Evolutionary conservation across 441 rosid species (phyloP).

Genomic region (Mallotus repandus): DNA sequence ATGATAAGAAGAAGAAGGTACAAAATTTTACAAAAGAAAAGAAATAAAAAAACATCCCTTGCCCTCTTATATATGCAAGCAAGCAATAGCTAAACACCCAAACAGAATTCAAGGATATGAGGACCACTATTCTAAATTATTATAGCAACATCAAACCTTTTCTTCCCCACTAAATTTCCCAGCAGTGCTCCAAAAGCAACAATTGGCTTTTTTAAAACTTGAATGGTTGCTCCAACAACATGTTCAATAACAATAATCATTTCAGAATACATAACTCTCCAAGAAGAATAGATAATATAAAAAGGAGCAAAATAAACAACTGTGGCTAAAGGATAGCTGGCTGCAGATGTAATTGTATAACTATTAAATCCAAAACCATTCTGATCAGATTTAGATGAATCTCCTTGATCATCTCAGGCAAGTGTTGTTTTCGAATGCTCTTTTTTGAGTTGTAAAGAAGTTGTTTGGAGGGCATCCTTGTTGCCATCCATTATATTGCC

Average conservation of each 20-base stretch:
- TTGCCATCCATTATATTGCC: conserved; percentile 11
- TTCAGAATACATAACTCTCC: conserved; percentile 16
- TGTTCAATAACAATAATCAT: conserved; percentile 28
- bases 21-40: background rate
- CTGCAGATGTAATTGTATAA: conserved; percentile 17
- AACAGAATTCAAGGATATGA: background rate
- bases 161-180: conserved; percentile 46
- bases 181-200: conserved; percentile 60
- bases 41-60: background rate
- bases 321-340: conserved; percentile 38
- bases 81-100: background rate
- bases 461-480: conserved; percentile 4
- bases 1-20: background rate
- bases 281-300: conserved; percentile 4
- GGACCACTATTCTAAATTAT: conserved; percentile 18
- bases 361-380: conserved; percentile 16
- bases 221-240: conserved; percentile 53
- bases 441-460: conserved; percentile 25
- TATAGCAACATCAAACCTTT: conserved; percentile 39
- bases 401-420: background rate
- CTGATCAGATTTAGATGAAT: no score
- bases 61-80: background rate
- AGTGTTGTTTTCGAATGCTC: background rate
- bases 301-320: conserved; percentile 29
- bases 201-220: conserved; percentile 54